Conservation (phyloP, 805 yeast genomes). For the Metschnikowia vanudenii region DNA sequence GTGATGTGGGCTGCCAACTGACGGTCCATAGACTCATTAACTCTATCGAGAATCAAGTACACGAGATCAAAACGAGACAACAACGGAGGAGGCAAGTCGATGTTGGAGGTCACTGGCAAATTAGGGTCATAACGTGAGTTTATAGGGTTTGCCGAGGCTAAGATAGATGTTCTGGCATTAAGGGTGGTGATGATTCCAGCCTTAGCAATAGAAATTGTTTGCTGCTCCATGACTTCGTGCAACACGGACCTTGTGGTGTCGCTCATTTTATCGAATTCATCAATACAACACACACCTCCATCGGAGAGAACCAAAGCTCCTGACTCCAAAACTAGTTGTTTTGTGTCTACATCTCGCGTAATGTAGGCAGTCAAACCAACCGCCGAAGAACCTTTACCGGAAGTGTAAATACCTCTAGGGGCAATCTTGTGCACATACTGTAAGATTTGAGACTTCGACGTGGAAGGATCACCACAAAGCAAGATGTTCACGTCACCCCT, state of each 20-base stretch:
- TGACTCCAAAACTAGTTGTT: constrained; percentile 87
- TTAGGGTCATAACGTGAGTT: constrained; percentile 95
- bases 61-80: constrained; percentile 94
- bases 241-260: constrained; percentile 91
- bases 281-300: constrained; percentile 98
- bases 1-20: constrained; percentile 89
- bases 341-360: constrained; percentile 90
- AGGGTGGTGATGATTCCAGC: constrained; percentile 97
- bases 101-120: constrained; percentile 90
- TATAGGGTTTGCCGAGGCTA: constrained; percentile 97
- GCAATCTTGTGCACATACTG: constrained; percentile 97
- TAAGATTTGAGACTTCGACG: constrained; percentile 90
- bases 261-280: constrained; percentile 97
- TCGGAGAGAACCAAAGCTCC: constrained; percentile 97
- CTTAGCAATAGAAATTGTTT: constrained; percentile 95
- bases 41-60: constrained; percentile 86
- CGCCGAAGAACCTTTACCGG: constrained; percentile 98
- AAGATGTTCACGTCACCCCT: constrained; percentile 93
- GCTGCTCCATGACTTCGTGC: constrained; percentile 99
- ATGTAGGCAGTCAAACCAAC: constrained; percentile 98
- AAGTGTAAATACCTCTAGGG: constrained; percentile 96
- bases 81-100: constrained; percentile 94
- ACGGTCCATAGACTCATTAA: constrained; percentile 81
- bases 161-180: constrained; percentile 92
- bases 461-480: constrained; percentile 97